These are phyloP conservation scores for Penicillium sclerotiorum DNA, from an alignment of 2,329 filamentous ascomycete genomes.

Conservation along the genomic window DNA sequence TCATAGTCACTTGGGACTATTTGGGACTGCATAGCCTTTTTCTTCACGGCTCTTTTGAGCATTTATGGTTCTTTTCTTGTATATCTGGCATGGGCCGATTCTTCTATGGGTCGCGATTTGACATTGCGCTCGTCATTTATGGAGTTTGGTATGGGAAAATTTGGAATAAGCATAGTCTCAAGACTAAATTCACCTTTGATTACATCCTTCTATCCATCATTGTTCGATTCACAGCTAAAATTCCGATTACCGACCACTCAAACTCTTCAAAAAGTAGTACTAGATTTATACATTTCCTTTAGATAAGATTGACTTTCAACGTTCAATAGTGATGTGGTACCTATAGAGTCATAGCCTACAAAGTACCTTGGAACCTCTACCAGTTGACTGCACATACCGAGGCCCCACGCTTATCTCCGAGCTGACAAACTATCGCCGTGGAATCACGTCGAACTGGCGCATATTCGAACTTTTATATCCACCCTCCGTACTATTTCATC, in stretches of 20 bases:
- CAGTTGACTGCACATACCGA: background rate
- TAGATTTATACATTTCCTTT: too few species aligned
- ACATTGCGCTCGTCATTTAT: slow-evolving; percentile 3
- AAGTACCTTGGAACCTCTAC: background rate
- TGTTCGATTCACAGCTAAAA: too few species aligned
- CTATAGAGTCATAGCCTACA: background rate
- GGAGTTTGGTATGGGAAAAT: slow-evolving; percentile 6
- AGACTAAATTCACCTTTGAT: too few species aligned
- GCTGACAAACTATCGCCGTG: slow-evolving; percentile 27
- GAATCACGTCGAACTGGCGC: slow-evolving; percentile 33
- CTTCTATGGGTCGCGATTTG: background rate
- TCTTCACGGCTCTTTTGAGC: background rate
- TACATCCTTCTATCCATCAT: too few species aligned
- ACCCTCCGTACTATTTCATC: too few species aligned
- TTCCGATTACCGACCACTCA: too few species aligned
- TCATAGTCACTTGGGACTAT: background rate
- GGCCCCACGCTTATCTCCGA: background rate
- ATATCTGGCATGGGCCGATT: slow-evolving; percentile 3
- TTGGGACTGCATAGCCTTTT: background rate
- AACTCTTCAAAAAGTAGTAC: too few species aligned
- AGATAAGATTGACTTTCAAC: too few species aligned
- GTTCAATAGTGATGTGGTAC: too few species aligned
- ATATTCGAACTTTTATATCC: slow-evolving; percentile 15
- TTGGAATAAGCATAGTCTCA: too few species aligned
- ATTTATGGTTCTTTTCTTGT: slow-evolving; percentile 2